Conservation (phyloP, 805 yeast genomes). For the Spencermartinsiella europaea region DNA sequence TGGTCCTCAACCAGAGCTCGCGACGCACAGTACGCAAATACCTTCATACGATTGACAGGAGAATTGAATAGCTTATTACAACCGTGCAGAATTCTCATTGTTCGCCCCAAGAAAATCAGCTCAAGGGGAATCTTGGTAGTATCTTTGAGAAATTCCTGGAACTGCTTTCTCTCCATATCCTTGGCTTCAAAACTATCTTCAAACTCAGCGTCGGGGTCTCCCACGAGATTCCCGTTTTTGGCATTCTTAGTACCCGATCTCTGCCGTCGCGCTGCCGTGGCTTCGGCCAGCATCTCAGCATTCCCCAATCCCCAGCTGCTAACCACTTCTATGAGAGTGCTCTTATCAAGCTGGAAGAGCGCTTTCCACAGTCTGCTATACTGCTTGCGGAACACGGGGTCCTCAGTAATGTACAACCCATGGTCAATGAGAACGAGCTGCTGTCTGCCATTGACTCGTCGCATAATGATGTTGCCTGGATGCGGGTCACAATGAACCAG, state of each 20-base stretch:
- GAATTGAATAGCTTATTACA: constrained; percentile 60
- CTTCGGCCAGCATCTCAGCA: constrained; percentile 55
- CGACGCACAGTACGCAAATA: constrained; percentile 54
- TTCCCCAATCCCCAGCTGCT: constrained; percentile 65
- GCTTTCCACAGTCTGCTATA: constrained; percentile 62
- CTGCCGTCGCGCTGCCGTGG: constrained; percentile 41
- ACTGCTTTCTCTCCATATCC: constrained; percentile 39
- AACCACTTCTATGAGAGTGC: constrained; percentile 46
- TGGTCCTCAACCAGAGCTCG: constrained; percentile 6
- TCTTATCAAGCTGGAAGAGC: constrained; percentile 48
- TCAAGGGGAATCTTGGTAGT: constrained; percentile 62
- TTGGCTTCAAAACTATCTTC: constrained; percentile 45
- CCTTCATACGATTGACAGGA: constrained; percentile 67
- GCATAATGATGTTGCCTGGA: constrained; percentile 68
- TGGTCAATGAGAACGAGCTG: constrained; percentile 68
- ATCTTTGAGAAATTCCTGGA: constrained; percentile 55
- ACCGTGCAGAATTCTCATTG: constrained; percentile 72
- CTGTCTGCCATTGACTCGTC: constrained; percentile 30
- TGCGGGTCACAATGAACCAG: constrained; percentile 73
- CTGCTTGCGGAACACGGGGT: constrained; percentile 46
- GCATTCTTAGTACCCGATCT: constrained; percentile 10
- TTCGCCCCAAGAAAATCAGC: constrained; percentile 58
- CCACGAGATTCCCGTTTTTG: constrained; percentile 29
- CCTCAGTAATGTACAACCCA: constrained; percentile 59
- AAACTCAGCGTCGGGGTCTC: constrained; percentile 36